Conservation (phyloP, 257 asterid genomes). For the Anisodus tanguticus region DNA sequence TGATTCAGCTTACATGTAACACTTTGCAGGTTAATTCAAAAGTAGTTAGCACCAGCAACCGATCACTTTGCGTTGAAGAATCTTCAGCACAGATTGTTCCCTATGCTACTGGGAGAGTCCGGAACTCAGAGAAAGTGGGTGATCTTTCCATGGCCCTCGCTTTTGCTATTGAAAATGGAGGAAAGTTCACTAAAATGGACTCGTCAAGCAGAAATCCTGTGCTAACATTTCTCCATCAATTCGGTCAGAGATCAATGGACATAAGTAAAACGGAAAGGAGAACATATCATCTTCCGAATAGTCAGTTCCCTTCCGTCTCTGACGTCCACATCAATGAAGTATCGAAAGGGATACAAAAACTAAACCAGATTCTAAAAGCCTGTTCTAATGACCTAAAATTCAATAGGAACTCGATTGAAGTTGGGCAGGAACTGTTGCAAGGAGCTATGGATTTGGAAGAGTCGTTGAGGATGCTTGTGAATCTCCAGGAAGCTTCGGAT, state of each 20-base stretch:
- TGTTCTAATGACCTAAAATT: slow-evolving; percentile 65
- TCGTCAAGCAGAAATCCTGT: slow-evolving; percentile 58
- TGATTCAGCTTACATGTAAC: not conserved
- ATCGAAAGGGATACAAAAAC: slow-evolving; percentile 77
- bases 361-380: slow-evolving; percentile 68
- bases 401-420: slow-evolving; percentile 64
- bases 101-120: slow-evolving; percentile 49
- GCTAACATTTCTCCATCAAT: slow-evolving; percentile 65
- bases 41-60: slow-evolving; percentile 42
- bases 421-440: slow-evolving; percentile 76
- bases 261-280: slow-evolving; percentile 44
- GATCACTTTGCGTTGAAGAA: slow-evolving; percentile 47
- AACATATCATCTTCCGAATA: slow-evolving; percentile 33
- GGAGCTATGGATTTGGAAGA: slow-evolving; percentile 88
- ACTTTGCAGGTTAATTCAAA: slow-evolving; percentile 53
- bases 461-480: slow-evolving; percentile 73
- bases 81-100: slow-evolving; percentile 69
- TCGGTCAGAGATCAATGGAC: slow-evolving; percentile 61
- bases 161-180: slow-evolving; percentile 67
- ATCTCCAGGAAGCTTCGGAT: slow-evolving; percentile 67
- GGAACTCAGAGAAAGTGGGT: slow-evolving; percentile 49
- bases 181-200: slow-evolving; percentile 50
- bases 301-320: slow-evolving; percentile 51
- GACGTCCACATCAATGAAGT: slow-evolving; percentile 65
- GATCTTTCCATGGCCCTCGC: slow-evolving; percentile 72